Evolutionary conservation across 2,329 filamentous ascomycete genomes (phyloP).

Genomic region (Clonostachys sp.): DNA sequence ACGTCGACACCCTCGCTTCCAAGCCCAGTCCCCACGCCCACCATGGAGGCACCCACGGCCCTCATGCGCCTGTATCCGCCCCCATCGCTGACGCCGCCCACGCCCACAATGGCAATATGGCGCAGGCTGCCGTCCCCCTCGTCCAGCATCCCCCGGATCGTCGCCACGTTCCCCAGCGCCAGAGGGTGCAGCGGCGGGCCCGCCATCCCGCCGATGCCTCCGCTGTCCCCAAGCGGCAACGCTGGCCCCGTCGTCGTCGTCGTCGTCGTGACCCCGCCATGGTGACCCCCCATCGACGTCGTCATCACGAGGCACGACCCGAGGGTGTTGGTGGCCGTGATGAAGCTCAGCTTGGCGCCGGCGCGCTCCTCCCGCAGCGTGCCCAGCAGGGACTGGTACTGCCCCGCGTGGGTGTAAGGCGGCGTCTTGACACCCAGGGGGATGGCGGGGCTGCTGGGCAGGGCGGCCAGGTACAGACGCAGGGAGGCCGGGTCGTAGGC

Average conservation of each 20-base stretch:
- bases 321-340: slow-evolving; percentile 71
- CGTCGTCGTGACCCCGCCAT: background rate
- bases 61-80: slow-evolving; percentile 62
- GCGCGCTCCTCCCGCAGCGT: slow-evolving; percentile 35
- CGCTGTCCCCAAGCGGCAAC: slow-evolving; percentile 42
- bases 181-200: slow-evolving; percentile 69
- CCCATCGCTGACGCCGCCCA: slow-evolving; percentile 66
- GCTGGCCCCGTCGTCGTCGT: slow-evolving; percentile 2
- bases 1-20: slow-evolving; percentile 57
- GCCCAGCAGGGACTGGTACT: slow-evolving; percentile 54
- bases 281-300: slow-evolving; percentile 8
- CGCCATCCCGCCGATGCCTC: slow-evolving; percentile 66
- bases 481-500: slow-evolving; percentile 57
- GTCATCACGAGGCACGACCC: slow-evolving; percentile 61
- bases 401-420: slow-evolving; percentile 66
- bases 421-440: slow-evolving; percentile 67
- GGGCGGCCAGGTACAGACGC: slow-evolving; percentile 44
- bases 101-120: slow-evolving; percentile 62
- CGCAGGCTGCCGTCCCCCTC: slow-evolving; percentile 32
- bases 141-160: slow-evolving; percentile 57
- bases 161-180: slow-evolving; percentile 71
- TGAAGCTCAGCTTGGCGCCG: slow-evolving; percentile 48
- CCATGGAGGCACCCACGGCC: slow-evolving; percentile 58
- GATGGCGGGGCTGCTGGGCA: slow-evolving; percentile 30
- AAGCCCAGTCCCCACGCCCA: slow-evolving; percentile 66